These are phyloP conservation scores for Lignosus rhinocerotis DNA, from an alignment of 1,284 basidiomycete species.

Conservation along the genomic window DNA sequence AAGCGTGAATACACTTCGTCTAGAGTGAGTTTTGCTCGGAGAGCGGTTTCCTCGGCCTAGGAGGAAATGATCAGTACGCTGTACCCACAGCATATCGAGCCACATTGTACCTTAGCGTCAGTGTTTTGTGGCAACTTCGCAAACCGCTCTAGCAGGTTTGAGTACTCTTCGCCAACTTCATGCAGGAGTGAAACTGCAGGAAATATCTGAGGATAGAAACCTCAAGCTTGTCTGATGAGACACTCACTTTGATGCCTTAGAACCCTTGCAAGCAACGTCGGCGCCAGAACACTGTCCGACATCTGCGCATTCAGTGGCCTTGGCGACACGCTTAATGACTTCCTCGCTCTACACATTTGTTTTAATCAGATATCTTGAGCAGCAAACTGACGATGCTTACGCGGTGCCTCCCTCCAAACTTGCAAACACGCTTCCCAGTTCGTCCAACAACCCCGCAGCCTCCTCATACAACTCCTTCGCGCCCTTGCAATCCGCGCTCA, in stretches of 20 bases:
- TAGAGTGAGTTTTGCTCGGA: slow-evolving; percentile 75
- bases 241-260: slow-evolving; percentile 74
- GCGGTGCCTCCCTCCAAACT: slow-evolving; percentile 44
- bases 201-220: slow-evolving; percentile 1
- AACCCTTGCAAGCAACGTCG: slow-evolving; percentile 64
- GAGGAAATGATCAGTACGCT: not conserved
- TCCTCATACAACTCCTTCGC: slow-evolving; percentile 54
- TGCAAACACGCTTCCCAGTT: slow-evolving; percentile 55
- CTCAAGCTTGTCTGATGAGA: not conserved
- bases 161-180: slow-evolving; percentile 59
- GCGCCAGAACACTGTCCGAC: slow-evolving; percentile 58
- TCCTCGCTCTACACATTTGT: slow-evolving; percentile 39
- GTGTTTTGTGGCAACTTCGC: slow-evolving; percentile 56
- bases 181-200: slow-evolving; percentile 72
- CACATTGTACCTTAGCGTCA: slow-evolving; percentile 52
- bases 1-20: slow-evolving; percentile 77
- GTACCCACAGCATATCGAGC: too few relatives aligned
- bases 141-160: slow-evolving; percentile 58
- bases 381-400: slow-evolving; percentile 40
- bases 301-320: slow-evolving; percentile 31
- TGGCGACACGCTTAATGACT: slow-evolving; percentile 41
- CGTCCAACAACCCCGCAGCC: slow-evolving; percentile 55
- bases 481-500: slow-evolving; percentile 47
- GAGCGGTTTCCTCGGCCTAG: slow-evolving; percentile 70
- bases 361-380: not conserved